Conservation (phyloP, 2,329 filamentous ascomycete species). For the Colletotrichum costaricense region DNA sequence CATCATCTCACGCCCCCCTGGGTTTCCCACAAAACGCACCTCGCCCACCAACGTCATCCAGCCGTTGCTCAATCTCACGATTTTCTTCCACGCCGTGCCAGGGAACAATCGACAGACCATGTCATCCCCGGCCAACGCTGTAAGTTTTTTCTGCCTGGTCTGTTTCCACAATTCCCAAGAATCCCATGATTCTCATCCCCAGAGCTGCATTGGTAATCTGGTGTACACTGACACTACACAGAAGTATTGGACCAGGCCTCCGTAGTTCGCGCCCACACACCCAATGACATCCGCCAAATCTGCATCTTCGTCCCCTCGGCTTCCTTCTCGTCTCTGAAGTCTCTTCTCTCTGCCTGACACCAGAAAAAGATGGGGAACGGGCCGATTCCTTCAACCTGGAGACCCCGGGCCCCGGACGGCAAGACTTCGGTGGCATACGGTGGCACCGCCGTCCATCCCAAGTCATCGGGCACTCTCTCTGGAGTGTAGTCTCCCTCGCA, state of each 20-base stretch:
- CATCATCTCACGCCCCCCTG: conserved; percentile 25
- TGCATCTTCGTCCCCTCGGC: background rate
- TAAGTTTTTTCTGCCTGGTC: background rate
- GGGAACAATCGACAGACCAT: background rate
- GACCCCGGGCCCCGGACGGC: conserved; percentile 29
- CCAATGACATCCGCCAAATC: conserved; percentile 2
- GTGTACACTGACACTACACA: background rate
- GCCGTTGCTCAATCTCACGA: background rate
- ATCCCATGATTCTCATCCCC: conserved; percentile 7
- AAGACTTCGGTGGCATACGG: conserved; percentile 27
- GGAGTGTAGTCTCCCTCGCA: background rate
- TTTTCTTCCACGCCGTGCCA: background rate
- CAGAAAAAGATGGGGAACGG: conserved; percentile 25
- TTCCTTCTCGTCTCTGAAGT: background rate
- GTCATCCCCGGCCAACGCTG: background rate
- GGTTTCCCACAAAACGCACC: conserved; percentile 5
- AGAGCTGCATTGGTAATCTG: conserved; percentile 26
- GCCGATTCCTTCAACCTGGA: conserved; percentile 32
- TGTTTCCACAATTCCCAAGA: conserved; percentile 12
- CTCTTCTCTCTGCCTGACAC: background rate
- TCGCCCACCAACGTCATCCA: conserved; percentile 29
- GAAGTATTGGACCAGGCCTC: background rate
- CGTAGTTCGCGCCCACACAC: background rate
- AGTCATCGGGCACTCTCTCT: conserved; percentile 27
- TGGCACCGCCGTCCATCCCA: conserved; percentile 13